Percentiles rank a stretch among this genome's conserved stretches.
phyloP scores from a whole-genome alignment of 225 moss, liverwort and hornwort species.

The Straminergon stramineum region DNA sequence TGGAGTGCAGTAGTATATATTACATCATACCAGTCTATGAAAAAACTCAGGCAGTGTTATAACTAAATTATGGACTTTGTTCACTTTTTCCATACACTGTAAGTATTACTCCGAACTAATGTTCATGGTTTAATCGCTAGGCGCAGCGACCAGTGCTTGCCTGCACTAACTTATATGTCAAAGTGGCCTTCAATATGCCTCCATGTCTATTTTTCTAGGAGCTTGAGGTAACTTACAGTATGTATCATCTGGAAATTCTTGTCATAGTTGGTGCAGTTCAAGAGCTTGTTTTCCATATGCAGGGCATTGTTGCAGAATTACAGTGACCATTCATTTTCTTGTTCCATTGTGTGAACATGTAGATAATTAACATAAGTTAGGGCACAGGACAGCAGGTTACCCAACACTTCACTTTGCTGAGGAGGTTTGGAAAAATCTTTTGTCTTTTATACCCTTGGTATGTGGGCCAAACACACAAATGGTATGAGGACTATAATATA shows the following conservation, averaged over 20 bases:
- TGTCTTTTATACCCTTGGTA: neutral
- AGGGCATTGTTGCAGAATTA: neutral
- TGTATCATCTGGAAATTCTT: neutral
- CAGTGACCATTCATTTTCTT: neutral
- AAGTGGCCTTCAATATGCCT: neutral
- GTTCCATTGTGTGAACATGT: neutral
- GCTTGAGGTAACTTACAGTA: too few species aligned
- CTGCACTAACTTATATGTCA: neutral
- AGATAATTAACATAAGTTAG: neutral
- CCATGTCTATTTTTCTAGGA: neutral
- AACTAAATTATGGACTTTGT: too few species aligned
- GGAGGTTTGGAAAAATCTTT: neutral
- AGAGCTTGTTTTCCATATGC: neutral
- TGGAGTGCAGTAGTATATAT: neutral
- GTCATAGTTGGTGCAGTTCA: neutral
- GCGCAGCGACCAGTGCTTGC: neutral
- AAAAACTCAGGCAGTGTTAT: neutral
- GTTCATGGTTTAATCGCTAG: too few species aligned
- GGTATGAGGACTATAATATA: neutral
- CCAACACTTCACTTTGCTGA: rapidly evolving
- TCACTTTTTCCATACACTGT: neutral
- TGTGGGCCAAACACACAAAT: neutral
- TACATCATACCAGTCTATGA: neutral
- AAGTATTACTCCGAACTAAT: neutral
- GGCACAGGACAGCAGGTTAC: neutral